phyloP scores from a whole-genome alignment of 805 yeast genomes.

The Candida boleticola region DNA sequence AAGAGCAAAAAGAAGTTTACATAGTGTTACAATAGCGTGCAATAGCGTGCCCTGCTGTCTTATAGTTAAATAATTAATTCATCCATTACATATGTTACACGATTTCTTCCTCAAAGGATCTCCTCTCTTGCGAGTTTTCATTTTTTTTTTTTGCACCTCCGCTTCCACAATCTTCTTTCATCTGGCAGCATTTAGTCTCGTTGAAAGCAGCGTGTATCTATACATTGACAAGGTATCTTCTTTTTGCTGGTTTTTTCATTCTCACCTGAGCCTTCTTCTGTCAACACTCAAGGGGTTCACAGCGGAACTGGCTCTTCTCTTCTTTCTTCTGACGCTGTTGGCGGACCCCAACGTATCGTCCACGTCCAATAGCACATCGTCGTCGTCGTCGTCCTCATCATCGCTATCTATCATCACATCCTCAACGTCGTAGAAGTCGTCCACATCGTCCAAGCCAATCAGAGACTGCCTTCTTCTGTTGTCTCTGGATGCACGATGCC shows the following conservation, averaged over 20 bases:
- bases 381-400: slow-evolving; percentile 29
- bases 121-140: too few species aligned
- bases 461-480: slow-evolving; percentile 36
- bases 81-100: not conserved
- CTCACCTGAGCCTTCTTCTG: not conserved
- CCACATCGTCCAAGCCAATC: slow-evolving; percentile 32
- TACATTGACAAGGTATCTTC: too few species aligned
- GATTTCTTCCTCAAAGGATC: too few species aligned
- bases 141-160: not conserved
- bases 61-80: not conserved
- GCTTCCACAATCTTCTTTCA: too few species aligned
- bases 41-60: too few species aligned
- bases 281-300: slow-evolving; percentile 33
- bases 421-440: slow-evolving; percentile 20
- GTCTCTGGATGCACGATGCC: slow-evolving; percentile 26
- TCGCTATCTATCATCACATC: slow-evolving; percentile 40
- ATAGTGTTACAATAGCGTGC: too few species aligned
- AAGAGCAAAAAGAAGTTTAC: too few species aligned
- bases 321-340: slow-evolving; percentile 20
- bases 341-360: slow-evolving; percentile 29
- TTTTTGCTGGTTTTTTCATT: not conserved
- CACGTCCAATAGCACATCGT: slow-evolving; percentile 36
- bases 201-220: too few species aligned
- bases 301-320: slow-evolving; percentile 42
- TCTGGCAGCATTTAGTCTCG: too few species aligned